Evolutionary conservation across 768 basidiomycete species (phyloP).

Genomic region (Ramaria sp.): DNA sequence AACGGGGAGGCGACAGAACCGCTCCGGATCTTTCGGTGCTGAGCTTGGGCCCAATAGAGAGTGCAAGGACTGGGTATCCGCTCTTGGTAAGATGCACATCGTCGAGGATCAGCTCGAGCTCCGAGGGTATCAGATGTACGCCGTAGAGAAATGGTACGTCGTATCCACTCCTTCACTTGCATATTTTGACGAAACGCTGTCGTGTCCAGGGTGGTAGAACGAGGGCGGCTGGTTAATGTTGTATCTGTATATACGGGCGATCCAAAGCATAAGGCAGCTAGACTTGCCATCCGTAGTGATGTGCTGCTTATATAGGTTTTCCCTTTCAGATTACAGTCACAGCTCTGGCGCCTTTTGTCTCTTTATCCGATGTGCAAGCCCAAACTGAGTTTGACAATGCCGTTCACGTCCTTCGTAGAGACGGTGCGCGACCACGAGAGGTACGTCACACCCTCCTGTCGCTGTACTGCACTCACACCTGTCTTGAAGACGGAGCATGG

Average conservation of each 20-base stretch:
- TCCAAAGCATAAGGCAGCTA: slow-evolving; percentile 46
- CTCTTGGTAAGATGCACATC: slow-evolving; percentile 14
- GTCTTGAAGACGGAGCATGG: slow-evolving; percentile 47
- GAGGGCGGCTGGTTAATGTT: slow-evolving; percentile 46
- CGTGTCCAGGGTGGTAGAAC: slow-evolving; percentile 50
- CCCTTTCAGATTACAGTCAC: slow-evolving; percentile 45
- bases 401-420: slow-evolving; percentile 49
- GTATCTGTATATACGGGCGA: slow-evolving; percentile 74
- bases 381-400: slow-evolving; percentile 50
- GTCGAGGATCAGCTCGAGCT: slow-evolving; percentile 39
- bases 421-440: slow-evolving; percentile 66
- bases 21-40: neutral
- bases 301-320: slow-evolving; percentile 2
- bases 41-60: neutral
- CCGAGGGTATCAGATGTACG: slow-evolving; percentile 69
- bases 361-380: slow-evolving; percentile 33
- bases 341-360: slow-evolving; percentile 36
- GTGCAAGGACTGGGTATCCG: slow-evolving; percentile 5
- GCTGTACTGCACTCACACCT: neutral
- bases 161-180: neutral
- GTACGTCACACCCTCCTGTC: slow-evolving; percentile 21
- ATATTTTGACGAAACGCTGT: slow-evolving; percentile 9
- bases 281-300: neutral
- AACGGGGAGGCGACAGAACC: neutral
- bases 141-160: slow-evolving; percentile 70